Evolutionary conservation across 164 flowering plant species (phyloP).

Genomic region (Magnolia kwangsiensis): DNA sequence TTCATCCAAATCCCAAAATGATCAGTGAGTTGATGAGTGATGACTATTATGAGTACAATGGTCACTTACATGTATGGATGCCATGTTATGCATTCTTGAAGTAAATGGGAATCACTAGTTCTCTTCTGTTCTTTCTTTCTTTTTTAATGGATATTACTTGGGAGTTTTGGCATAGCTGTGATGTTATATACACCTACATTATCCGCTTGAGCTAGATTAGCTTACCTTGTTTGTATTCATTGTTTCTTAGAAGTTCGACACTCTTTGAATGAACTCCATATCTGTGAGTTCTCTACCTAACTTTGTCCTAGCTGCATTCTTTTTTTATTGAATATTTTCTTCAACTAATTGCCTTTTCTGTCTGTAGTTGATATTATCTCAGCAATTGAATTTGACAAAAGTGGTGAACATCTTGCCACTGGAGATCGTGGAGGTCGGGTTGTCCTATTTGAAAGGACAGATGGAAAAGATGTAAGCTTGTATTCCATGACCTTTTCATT

Average conservation of each 20-base stretch:
- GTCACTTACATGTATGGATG: no score
- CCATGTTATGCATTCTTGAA: no score
- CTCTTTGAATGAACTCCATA: neutral
- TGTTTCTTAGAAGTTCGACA: neutral
- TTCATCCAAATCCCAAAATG: no score
- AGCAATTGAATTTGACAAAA: constrained; percentile 61
- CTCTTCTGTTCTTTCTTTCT: neutral
- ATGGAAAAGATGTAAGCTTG: constrained; percentile 41
- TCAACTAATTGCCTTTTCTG: neutral
- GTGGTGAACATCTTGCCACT: constrained; percentile 64
- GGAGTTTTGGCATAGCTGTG: neutral
- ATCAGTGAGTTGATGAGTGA: no score
- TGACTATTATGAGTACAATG: no score
- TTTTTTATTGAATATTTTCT: neutral
- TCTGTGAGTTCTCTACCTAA: neutral
- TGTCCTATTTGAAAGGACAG: constrained; percentile 63
- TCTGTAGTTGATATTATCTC: constrained; percentile 54
- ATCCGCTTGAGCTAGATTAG: neutral
- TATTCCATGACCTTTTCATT: neutral
- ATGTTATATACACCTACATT: neutral
- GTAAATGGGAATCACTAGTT: neutral
- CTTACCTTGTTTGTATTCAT: neutral
- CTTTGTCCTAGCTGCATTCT: neutral
- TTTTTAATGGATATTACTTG: neutral
- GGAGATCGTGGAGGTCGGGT: constrained; percentile 76